phyloP scores from a whole-genome alignment of 441 rosid species.

The Biscutella auriculata region DNA sequence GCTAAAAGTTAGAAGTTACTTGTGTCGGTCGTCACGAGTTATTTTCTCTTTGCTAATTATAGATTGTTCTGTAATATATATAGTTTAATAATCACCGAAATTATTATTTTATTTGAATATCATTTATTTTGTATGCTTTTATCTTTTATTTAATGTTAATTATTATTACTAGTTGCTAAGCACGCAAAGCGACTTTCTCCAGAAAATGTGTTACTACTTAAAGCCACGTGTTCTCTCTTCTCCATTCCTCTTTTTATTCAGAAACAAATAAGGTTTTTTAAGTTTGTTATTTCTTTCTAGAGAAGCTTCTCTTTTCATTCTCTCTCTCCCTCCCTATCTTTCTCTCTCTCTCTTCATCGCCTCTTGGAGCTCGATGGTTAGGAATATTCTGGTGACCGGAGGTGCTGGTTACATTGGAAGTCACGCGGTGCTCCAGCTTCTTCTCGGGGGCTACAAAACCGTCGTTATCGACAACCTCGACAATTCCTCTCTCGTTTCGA shows the following conservation, averaged over 20 bases:
- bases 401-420: slow-evolving; percentile 97
- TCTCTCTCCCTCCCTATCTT: background rate
- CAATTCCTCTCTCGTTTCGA: slow-evolving; percentile 53
- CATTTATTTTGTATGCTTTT: background rate
- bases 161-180: background rate
- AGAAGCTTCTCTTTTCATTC: slow-evolving; percentile 25
- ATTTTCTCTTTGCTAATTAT: background rate
- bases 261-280: background rate
- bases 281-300: slow-evolving; percentile 1
- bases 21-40: slow-evolving; percentile 18
- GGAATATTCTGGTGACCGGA: slow-evolving; percentile 63
- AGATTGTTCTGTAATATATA: slow-evolving; percentile 14
- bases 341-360: slow-evolving; percentile 3
- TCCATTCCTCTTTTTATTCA: slow-evolving; percentile 7
- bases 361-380: slow-evolving; percentile 29
- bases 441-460: slow-evolving; percentile 46
- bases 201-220: slow-evolving; percentile 1
- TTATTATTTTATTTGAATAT: background rate
- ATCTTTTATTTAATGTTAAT: background rate
- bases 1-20: slow-evolving; percentile 16
- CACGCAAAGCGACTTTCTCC: slow-evolving; percentile 8
- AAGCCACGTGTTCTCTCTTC: slow-evolving; percentile 17
- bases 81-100: slow-evolving; percentile 17
- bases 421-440: slow-evolving; percentile 82
- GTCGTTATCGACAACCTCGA: slow-evolving; percentile 80